Base-by-base conservation (phyloP, 2,329 filamentous ascomycete genomes). In the Penicillium sp. region DNA sequence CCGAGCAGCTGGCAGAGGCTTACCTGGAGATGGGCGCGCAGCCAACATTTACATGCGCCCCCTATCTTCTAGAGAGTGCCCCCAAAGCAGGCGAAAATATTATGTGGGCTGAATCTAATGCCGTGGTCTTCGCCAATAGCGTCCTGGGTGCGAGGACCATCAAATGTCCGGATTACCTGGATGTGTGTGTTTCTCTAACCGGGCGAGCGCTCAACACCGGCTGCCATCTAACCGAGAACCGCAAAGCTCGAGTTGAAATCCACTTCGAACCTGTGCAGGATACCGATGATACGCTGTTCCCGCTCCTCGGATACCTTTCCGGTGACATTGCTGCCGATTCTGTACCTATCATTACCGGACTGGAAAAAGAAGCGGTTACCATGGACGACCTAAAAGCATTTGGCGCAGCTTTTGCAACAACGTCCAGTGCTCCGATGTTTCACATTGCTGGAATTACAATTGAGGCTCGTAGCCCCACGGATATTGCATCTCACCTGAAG, bases 101-200 rank as follows among this genome's bases (percentile, higher is more conserved):
- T 2, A 73, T 64, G 0, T 78, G 75, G 73, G 73, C 70, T 0
- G 75, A 77, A 54, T 77, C 74, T 0, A 78, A 78, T 51, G 76
- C 74, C 0, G 76, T 78, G 0, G 70, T 77, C 0, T 78, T 68
- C 50, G 74, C 75, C 1, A 78, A 79, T 38, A 78, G 74, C 48
- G 71, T 78, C 0, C 65, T 78, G 0, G 75, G 74, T 0, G 74
- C 76, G 0, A 65, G 67, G 18, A 78, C 76, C 0, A 67, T 71
- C 48, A 78, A 78, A 50, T 77, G 76, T 49, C 76, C 76, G 0
- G 75, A 78, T 45, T 74, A 72, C 31, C 63, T 78, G 2, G 76
- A 78, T 28, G 65, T 76, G 5, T 70, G 64, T 36, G 74, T 77
- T 31, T 75, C 74, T 0, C 48, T 78, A 41, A 77, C 75, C 0